Conservation (phyloP, 768 basidiomycete genomes). For the Phlebiopsis flavidoalba region DNA sequence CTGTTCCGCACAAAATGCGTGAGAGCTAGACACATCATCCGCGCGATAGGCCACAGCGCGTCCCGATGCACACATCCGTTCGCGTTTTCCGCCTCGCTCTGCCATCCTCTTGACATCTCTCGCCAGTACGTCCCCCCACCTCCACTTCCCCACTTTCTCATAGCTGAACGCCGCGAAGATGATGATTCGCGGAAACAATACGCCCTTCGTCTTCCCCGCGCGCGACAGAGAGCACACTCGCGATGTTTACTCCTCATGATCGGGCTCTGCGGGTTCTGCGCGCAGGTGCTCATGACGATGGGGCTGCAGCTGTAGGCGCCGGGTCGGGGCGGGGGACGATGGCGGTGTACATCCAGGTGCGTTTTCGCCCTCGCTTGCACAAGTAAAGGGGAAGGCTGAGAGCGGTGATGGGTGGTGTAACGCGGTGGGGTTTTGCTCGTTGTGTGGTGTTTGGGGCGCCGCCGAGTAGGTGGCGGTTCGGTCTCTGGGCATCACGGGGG, state of each 20-base stretch:
- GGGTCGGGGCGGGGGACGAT: slow-evolving; percentile 57
- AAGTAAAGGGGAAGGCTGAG: not conserved
- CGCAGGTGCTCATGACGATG: slow-evolving; percentile 46
- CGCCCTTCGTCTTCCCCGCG: slow-evolving; percentile 21
- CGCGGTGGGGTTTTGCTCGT: slow-evolving; percentile 60
- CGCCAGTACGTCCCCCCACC: slow-evolving; percentile 12
- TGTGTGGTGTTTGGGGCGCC: slow-evolving; percentile 52
- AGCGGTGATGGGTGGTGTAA: slow-evolving; percentile 58
- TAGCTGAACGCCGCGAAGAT: slow-evolving; percentile 9
- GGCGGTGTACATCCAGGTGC: slow-evolving; percentile 52
- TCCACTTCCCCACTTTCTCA: not conserved
- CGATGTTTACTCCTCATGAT: slow-evolving; percentile 44
- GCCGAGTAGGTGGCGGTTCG: slow-evolving; percentile 55
- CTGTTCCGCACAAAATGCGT: slow-evolving; percentile 24
- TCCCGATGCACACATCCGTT: slow-evolving; percentile 70
- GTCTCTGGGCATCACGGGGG: slow-evolving; percentile 53
- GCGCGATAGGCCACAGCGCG: slow-evolving; percentile 71
- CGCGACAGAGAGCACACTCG: slow-evolving; percentile 33
- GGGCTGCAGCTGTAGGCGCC: slow-evolving; percentile 64
- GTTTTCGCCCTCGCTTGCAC: slow-evolving; percentile 7
- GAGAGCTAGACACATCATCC: slow-evolving; percentile 41
- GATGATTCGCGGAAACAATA: slow-evolving; percentile 41
- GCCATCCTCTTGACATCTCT: slow-evolving; percentile 32
- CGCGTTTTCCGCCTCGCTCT: slow-evolving; percentile 57
- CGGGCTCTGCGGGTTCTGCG: slow-evolving; percentile 46